phyloP scores from a whole-genome alignment of 169 alveolate species.

The Eimeria maxima region DNA sequence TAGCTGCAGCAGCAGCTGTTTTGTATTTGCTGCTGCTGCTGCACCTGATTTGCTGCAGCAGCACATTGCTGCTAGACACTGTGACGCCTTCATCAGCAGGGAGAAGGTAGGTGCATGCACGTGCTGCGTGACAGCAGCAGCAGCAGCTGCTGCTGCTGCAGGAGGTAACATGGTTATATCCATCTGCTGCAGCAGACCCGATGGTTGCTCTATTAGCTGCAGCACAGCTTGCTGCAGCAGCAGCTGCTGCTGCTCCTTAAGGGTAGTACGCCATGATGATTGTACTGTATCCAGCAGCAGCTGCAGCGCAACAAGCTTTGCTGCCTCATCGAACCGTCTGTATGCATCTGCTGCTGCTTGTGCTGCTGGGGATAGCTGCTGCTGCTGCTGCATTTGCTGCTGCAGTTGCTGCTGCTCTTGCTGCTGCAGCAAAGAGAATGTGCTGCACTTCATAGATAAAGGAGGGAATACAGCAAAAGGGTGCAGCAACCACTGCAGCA shows the following conservation, averaged over 20 bases:
- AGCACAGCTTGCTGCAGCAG: constrained; percentile 29
- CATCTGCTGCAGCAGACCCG: too few relatives aligned
- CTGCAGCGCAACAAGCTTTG: constrained; percentile 54
- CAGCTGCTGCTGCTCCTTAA: constrained; percentile 16
- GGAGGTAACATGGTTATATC: too few relatives aligned
- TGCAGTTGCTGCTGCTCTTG: constrained; percentile 46
- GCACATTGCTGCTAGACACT: constrained; percentile 53
- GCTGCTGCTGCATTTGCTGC: constrained; percentile 53
- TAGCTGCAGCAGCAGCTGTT: constrained; percentile 55
- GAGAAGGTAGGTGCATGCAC: constrained; percentile 28
- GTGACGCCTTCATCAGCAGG: constrained; percentile 55
- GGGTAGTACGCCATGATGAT: neutral
- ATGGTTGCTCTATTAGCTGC: constrained; percentile 30
- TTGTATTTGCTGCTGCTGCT: constrained; percentile 26
- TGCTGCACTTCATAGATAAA: constrained; percentile 20
- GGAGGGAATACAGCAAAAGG: constrained; percentile 43
- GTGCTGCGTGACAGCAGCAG: constrained; percentile 5
- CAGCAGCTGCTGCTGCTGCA: constrained; percentile 40
- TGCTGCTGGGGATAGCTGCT: neutral
- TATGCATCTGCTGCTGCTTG: constrained; percentile 51
- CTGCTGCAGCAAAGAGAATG: constrained; percentile 44
- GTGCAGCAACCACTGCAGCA: neutral
- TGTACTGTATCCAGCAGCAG: constrained; percentile 43
- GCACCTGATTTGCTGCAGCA: neutral
- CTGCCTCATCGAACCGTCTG: constrained; percentile 31